Conservation (phyloP, 257 asterid genomes). For the Nicotiana knightiana region DNA sequence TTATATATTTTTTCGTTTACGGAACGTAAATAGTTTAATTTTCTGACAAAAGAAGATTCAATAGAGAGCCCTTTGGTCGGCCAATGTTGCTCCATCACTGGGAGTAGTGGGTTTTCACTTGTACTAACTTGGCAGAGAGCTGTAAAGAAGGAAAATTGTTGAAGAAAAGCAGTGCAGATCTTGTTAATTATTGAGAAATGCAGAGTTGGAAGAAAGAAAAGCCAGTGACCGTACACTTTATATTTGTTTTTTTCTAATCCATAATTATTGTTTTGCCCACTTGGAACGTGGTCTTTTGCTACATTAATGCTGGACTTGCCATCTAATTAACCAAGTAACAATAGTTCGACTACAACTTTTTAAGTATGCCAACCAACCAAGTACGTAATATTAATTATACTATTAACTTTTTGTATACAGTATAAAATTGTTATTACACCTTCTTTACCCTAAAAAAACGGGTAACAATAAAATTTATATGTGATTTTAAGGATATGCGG, state of each 20-base stretch:
- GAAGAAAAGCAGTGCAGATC: constrained; percentile 23
- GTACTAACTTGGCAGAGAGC: constrained; percentile 10
- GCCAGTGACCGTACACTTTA: not conserved
- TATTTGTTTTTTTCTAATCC: not conserved
- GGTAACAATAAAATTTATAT: too few species aligned
- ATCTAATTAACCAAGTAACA: not conserved
- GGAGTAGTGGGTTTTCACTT: not conserved
- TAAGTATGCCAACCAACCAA: not conserved
- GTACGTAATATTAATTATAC: not conserved
- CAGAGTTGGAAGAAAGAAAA: not conserved
- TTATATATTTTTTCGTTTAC: too few species aligned
- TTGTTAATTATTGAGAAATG: not conserved
- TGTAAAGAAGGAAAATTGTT: constrained; percentile 34
- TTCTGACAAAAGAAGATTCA: too few species aligned
- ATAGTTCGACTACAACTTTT: not conserved
- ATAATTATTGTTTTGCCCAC: not conserved
- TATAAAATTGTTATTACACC: not conserved
- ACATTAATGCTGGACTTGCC: not conserved
- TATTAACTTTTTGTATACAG: not conserved
- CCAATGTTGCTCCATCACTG: not conserved
- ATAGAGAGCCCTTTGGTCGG: too few species aligned
- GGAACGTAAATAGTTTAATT: too few species aligned
- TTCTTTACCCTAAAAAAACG: too few species aligned
- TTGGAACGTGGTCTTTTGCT: not conserved
- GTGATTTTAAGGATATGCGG: too few species aligned